Evolutionary conservation across 345 rosid species (phyloP).

Genomic region (Noccaea bulbosa): DNA sequence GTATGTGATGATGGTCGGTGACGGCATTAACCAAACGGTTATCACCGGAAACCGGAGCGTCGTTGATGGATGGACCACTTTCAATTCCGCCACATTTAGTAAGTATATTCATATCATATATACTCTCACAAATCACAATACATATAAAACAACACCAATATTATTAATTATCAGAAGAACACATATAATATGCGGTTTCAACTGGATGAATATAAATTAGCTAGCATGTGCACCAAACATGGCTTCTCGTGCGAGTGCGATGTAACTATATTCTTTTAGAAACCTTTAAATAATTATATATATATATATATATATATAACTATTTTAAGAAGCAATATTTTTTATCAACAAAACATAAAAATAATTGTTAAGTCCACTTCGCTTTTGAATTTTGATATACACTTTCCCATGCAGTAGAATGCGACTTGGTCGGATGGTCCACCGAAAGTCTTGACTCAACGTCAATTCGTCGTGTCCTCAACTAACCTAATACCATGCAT

Average conservation of each 20-base stretch:
- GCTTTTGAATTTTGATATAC: constrained; percentile 15
- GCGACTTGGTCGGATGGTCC: constrained; percentile 42
- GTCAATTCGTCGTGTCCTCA: constrained; percentile 40
- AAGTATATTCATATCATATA: constrained; percentile 21
- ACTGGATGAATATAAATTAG: background rate
- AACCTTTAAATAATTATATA: background rate
- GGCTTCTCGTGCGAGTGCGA: constrained; percentile 38
- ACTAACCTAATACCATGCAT: constrained; percentile 28
- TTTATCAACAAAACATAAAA: constrained; percentile 5
- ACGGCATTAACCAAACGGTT: constrained; percentile 79
- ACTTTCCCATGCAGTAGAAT: constrained; percentile 35
- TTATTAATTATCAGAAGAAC: background rate
- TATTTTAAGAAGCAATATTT: background rate
- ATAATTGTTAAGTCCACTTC: constrained; percentile 8
- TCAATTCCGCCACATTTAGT: constrained; percentile 84
- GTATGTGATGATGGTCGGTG: constrained; percentile 89
- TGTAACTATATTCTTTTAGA: constrained; percentile 23
- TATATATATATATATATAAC: background rate
- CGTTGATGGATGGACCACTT: constrained; percentile 90
- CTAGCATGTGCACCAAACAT: constrained; percentile 30
- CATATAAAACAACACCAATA: background rate
- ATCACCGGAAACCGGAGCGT: constrained; percentile 86
- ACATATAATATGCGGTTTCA: background rate
- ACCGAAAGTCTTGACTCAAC: constrained; percentile 38
- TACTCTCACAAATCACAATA: constrained; percentile 2